These are phyloP conservation scores for Leptodermis oblonga DNA, from an alignment of 257 asterid species.

Conservation along the genomic window DNA sequence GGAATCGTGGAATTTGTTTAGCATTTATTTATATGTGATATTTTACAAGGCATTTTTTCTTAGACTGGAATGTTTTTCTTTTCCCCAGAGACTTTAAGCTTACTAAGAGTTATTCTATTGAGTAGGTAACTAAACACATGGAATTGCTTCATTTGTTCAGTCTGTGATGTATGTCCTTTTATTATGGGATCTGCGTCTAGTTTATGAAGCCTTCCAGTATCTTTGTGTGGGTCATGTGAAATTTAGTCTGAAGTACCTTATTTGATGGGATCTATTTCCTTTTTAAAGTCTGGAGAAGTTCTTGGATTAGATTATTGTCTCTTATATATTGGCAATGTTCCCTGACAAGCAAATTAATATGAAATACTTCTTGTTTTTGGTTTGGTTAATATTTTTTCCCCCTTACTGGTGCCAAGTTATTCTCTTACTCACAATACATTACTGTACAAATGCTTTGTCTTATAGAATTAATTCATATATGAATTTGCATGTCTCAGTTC, in stretches of 20 bases:
- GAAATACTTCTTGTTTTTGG: not conserved
- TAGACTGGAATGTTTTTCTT: too few species aligned
- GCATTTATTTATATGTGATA: not conserved
- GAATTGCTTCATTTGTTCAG: not conserved
- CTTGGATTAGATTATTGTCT: not conserved
- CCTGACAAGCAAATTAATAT: not conserved
- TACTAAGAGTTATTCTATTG: too few species aligned
- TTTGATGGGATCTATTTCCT: not conserved
- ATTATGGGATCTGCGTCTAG: not conserved
- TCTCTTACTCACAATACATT: not conserved
- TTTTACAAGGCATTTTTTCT: not conserved
- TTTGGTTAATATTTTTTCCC: not conserved
- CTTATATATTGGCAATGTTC: not conserved
- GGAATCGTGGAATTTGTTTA: not conserved
- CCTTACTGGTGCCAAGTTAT: not conserved
- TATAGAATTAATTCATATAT: conserved; percentile 8
- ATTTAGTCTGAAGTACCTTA: not conserved
- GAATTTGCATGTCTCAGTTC: conserved; percentile 52
- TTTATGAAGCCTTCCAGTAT: not conserved
- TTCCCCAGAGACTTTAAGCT: too few species aligned
- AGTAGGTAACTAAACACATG: not conserved
- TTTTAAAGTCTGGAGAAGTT: not conserved
- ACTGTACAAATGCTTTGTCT: not conserved
- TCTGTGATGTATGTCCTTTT: not conserved
- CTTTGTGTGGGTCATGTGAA: not conserved